Percentiles rank a stretch among this genome's conserved stretches.
Evolutionary conservation across 768 basidiomycete species (phyloP).

Genomic region (Pleurotus salmoneostramineus): DNA sequence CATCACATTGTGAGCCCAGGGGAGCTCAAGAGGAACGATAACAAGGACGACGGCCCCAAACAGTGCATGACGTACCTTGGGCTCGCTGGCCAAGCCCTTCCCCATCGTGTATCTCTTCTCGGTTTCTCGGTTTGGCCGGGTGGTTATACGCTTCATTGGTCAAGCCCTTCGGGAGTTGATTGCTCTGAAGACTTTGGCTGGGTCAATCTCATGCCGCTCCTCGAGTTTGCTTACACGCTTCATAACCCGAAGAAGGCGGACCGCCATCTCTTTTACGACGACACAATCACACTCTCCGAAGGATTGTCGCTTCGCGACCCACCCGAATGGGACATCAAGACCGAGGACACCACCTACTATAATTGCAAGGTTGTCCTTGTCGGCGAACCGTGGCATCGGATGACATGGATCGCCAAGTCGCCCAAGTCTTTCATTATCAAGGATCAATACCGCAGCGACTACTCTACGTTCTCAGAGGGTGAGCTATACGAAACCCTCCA

Average conservation of each 20-base stretch:
- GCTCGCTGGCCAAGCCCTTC: slow-evolving; percentile 9
- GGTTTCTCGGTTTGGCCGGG: slow-evolving; percentile 1
- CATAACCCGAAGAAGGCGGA: slow-evolving; percentile 4
- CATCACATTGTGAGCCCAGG: not conserved
- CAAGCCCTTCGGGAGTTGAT: slow-evolving; percentile 5
- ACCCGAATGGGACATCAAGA: not conserved
- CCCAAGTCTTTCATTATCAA: not conserved
- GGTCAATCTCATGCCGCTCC: slow-evolving; percentile 6
- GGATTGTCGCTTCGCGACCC: not conserved
- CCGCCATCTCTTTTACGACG: slow-evolving; percentile 3
- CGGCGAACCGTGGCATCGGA: not conserved
- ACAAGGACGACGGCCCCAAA: not conserved
- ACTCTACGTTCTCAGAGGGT: not conserved
- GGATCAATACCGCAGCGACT: not conserved
- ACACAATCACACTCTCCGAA: not conserved
- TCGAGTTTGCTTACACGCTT: slow-evolving; percentile 6
- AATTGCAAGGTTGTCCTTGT: not conserved
- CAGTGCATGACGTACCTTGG: not conserved
- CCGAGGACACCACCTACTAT: not conserved
- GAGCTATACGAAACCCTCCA: not conserved
- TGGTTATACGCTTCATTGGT: slow-evolving; percentile 2
- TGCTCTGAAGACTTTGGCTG: not conserved
- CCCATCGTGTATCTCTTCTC: slow-evolving; percentile 4
- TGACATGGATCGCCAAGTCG: not conserved
- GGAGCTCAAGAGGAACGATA: not conserved